Conservation (phyloP, 129 eudicot species). For the Kitagawia praeruptora region DNA sequence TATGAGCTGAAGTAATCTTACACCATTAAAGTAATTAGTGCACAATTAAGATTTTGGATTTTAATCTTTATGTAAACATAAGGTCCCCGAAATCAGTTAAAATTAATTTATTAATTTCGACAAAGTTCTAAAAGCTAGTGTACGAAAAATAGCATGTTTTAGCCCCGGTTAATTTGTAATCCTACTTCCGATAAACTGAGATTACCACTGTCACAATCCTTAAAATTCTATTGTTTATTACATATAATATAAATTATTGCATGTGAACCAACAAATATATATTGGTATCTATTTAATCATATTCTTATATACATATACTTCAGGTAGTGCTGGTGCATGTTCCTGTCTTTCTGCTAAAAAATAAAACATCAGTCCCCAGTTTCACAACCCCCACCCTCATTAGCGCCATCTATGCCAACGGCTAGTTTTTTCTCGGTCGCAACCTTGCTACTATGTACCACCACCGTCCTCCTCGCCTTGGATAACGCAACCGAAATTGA, state of each 20-base stretch:
- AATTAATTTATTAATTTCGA: no score
- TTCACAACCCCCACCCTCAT: slow-evolving; percentile 5
- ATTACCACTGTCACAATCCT: not conserved
- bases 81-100: no score
- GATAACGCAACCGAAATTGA: slow-evolving; percentile 33
- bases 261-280: not conserved
- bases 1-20: not conserved
- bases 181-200: no score
- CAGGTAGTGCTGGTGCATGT: not conserved
- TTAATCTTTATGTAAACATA: no score
- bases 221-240: no score
- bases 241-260: not conserved
- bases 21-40: not conserved
- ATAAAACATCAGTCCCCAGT: slow-evolving; percentile 8
- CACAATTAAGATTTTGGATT: not conserved
- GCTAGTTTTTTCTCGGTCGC: slow-evolving; percentile 29
- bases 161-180: no score
- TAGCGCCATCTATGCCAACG: slow-evolving; percentile 46
- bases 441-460: slow-evolving; percentile 26
- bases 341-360: slow-evolving; percentile 1
- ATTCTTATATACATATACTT: not conserved
- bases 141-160: no score
- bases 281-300: not conserved
- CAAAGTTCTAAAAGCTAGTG: no score
- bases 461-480: slow-evolving; percentile 10